Evolutionary conservation across 257 asterid genomes (phyloP).

Genomic region (Coffea eugenioides): DNA sequence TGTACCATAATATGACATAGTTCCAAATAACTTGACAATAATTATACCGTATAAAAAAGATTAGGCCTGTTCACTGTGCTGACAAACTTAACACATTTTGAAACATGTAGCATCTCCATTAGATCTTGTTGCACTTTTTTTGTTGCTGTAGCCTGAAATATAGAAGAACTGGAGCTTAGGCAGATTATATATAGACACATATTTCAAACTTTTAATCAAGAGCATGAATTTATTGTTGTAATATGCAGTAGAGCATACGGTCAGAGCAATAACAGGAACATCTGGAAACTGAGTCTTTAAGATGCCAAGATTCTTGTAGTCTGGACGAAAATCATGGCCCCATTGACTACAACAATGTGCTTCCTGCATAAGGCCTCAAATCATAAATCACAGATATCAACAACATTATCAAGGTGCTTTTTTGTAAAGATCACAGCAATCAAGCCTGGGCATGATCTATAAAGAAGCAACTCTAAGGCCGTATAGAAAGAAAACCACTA

Average conservation of each 20-base stretch:
- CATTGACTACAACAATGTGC: slow-evolving; percentile 99
- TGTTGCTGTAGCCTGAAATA: slow-evolving; percentile 86
- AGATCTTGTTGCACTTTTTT: slow-evolving; percentile 92
- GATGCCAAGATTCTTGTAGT: slow-evolving; percentile 95
- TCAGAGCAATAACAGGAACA: slow-evolving; percentile 86
- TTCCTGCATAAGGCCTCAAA: slow-evolving; percentile 54
- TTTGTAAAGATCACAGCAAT: not conserved
- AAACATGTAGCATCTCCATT: slow-evolving; percentile 82
- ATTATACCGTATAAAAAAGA: slow-evolving; percentile 82
- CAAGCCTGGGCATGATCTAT: not conserved
- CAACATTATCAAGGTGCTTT: not conserved
- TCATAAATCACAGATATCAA: not conserved
- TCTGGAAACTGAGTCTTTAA: slow-evolving; percentile 95
- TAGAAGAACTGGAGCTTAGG: not conserved
- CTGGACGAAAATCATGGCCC: slow-evolving; percentile 99
- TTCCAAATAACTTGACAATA: slow-evolving; percentile 9
- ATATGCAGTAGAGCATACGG: slow-evolving; percentile 52
- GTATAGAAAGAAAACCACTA: not conserved
- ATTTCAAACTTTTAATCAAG: slow-evolving; percentile 18
- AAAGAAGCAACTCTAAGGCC: not conserved
- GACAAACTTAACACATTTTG: slow-evolving; percentile 73
- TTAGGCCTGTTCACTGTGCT: slow-evolving; percentile 95
- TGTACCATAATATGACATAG: slow-evolving; percentile 3
- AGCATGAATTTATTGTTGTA: slow-evolving; percentile 12
- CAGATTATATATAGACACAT: slow-evolving; percentile 8